Conservation (phyloP, 768 basidiomycete genomes). For the Trametopsis cervina region DNA sequence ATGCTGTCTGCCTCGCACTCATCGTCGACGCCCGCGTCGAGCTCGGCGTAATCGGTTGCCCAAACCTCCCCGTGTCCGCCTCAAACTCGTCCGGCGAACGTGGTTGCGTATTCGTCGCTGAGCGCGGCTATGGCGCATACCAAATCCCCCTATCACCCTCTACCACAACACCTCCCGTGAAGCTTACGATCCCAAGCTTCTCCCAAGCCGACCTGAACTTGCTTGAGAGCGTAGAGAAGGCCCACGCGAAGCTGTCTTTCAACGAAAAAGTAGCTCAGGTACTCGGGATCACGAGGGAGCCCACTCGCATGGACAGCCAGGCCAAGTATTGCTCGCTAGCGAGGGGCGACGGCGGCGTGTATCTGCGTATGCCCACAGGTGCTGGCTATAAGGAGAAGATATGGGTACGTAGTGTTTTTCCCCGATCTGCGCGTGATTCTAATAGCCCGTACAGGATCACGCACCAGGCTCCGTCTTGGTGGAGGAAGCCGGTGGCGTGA, state of each 20-base stretch:
- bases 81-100: slow-evolving; percentile 47
- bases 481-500: slow-evolving; percentile 83
- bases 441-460: slow-evolving; percentile 57
- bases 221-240: slow-evolving; percentile 89
- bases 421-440: neutral
- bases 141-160: slow-evolving; percentile 54
- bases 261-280: slow-evolving; percentile 65
- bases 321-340: slow-evolving; percentile 89
- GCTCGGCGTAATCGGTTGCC: slow-evolving; percentile 87
- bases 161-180: slow-evolving; percentile 36
- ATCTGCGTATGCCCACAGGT: slow-evolving; percentile 73
- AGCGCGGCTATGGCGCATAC: slow-evolving; percentile 79
- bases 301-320: slow-evolving; percentile 90
- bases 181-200: slow-evolving; percentile 47
- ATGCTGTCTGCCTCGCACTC: slow-evolving; percentile 85
- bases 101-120: slow-evolving; percentile 82
- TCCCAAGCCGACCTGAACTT: slow-evolving; percentile 48
- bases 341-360: slow-evolving; percentile 80
- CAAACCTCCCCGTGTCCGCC: slow-evolving; percentile 69
- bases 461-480: slow-evolving; percentile 82
- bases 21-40: slow-evolving; percentile 73
- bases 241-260: slow-evolving; percentile 86
- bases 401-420: slow-evolving; percentile 52
- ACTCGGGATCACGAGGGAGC: slow-evolving; percentile 56
- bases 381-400: slow-evolving; percentile 88